Evolutionary conservation across 1,284 basidiomycete genomes (phyloP), one percentile per base, ranked within the genome.

Genomic region (Cerrena zonata): DNA sequence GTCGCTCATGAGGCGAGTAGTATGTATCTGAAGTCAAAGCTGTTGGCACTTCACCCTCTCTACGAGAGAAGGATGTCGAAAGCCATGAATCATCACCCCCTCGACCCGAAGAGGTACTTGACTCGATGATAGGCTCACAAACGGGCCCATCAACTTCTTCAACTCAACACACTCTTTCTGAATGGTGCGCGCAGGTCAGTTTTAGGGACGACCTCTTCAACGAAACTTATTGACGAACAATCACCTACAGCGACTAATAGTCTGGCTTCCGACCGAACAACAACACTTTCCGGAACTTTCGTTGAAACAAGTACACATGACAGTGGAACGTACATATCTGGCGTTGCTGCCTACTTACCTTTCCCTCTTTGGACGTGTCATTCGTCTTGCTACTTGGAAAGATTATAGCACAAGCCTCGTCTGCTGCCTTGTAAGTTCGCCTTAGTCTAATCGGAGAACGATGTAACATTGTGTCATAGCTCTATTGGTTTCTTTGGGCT

Each of bases 401-500:
- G 67, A 84, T 54, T 61, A 62, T 45, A 62, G 57, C 26, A 71
- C 56, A 27, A 86, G 84, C 54, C 57, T 70, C 3, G 50, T 65
- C 5, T 74, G 73, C 51, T 86, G 84, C 54, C 49, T 62, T 25
- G 83, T 85, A 57, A 53, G 80, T 72, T 39, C 47, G 0, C 15
- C n/a, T 27, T 5, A 2, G 34, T 38, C 26, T 49, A 23, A 13
- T 13, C 25, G 15, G 5, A n/a, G 15, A 34, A 39, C 47, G 49
- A 52, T 62, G 18, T 55, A 48, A 38, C 26, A 2, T 26, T 12
- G 37, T 25, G 26, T 49, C 18, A 1, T 52, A 85, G 84, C 53
- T 71, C 2, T 86, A 76, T 55, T 86, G 84, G 84, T 60, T 74
- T 22, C 60, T 84, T 18, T 86, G 84, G 84, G 77, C 76, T 59